Evolutionary conservation across 129 eudicot species (phyloP).

Genomic region (Saussurea involucrata): DNA sequence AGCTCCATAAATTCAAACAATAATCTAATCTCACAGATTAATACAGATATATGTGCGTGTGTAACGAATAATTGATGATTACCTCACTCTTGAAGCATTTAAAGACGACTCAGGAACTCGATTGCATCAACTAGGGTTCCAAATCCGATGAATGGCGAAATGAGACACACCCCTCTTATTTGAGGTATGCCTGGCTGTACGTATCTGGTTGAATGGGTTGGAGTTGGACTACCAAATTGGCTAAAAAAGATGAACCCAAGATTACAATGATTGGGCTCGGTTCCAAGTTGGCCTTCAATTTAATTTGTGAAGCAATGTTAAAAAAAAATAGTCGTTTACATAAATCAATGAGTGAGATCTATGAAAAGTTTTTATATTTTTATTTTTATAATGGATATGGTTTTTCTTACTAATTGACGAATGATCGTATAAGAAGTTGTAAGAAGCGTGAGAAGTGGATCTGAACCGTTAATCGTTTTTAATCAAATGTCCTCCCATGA

Average conservation of each 20-base stretch:
- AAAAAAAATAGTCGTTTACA: too few relatives aligned
- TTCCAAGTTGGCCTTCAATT: neutral
- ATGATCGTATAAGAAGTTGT: too few relatives aligned
- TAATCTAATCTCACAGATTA: neutral
- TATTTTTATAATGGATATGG: too few relatives aligned
- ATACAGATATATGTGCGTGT: neutral
- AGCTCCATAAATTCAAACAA: slow-evolving; percentile 2
- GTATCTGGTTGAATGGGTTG: neutral
- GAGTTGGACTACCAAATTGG: neutral
- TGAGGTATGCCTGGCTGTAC: too few relatives aligned
- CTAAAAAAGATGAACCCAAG: neutral
- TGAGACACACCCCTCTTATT: neutral
- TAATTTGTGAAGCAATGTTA: neutral
- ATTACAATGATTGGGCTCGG: neutral
- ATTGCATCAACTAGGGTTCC: slow-evolving; percentile 19
- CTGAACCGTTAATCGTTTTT: too few relatives aligned
- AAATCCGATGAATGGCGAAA: too few relatives aligned
- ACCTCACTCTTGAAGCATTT: neutral
- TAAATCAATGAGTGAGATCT: too few relatives aligned
- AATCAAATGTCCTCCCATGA: too few relatives aligned
- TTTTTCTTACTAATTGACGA: too few relatives aligned
- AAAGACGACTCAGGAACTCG: slow-evolving; percentile 5
- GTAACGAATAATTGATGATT: slow-evolving; percentile 1
- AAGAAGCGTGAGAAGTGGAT: too few relatives aligned
- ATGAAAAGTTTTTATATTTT: too few relatives aligned